Evolutionary conservation across 169 alveolate species (phyloP).

Genomic region (Neospora caninum): DNA sequence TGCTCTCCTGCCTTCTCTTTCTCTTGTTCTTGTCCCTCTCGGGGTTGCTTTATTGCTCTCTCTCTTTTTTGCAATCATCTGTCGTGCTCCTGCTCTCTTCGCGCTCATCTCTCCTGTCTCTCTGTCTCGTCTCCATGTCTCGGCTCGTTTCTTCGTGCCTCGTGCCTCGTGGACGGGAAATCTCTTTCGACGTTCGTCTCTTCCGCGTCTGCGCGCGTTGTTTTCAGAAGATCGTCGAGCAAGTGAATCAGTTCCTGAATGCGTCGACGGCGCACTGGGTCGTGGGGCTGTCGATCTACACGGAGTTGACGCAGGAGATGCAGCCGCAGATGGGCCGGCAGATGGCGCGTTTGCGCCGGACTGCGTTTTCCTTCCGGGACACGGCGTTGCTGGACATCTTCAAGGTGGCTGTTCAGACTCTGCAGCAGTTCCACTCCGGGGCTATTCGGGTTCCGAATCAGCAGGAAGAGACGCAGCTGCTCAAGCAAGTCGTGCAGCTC

Average conservation of each 20-base stretch:
- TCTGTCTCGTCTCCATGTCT: no score
- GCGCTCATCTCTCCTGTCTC: neutral
- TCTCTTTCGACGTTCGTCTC: no score
- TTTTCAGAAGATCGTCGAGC: conserved; percentile 73
- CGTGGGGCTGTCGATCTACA: conserved; percentile 90
- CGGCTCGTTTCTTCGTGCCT: no score
- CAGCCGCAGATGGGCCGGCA: conserved; percentile 77
- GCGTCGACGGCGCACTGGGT: conserved; percentile 94
- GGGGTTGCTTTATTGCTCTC: no score
- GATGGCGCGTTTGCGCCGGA: conserved; percentile 77
- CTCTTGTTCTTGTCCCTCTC: no score
- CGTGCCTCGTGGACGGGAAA: no score
- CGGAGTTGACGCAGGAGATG: conserved; percentile 89
- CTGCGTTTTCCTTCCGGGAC: conserved; percentile 94
- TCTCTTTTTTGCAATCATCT: no score
- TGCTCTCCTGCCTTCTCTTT: no score
- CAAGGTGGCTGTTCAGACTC: conserved; percentile 77
- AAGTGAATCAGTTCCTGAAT: conserved; percentile 80
- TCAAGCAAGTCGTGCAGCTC: conserved; percentile 90
- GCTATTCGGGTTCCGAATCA: conserved; percentile 75
- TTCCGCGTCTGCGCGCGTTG: conserved; percentile 36
- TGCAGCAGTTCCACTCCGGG: conserved; percentile 79
- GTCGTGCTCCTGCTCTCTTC: no score
- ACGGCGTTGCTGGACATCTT: conserved; percentile 89
- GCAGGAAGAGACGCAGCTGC: conserved; percentile 81